phyloP scores from a whole-genome alignment of 176 grass and related monocot species.

The Otatea glauca region DNA sequence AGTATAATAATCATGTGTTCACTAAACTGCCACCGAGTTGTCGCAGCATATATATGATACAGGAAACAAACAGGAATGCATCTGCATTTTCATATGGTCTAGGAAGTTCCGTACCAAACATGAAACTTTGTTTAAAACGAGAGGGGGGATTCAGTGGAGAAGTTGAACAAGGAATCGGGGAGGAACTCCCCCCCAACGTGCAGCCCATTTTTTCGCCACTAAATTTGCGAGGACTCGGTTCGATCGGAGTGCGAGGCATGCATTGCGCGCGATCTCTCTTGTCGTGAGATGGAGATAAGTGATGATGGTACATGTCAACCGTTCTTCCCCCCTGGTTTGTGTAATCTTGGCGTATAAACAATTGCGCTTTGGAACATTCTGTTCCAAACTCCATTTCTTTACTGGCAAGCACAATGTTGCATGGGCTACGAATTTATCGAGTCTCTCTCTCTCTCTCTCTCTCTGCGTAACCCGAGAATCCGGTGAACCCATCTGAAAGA shows the following conservation, averaged over 20 bases:
- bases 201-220: slow-evolving; percentile 30
- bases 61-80: neutral
- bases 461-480: slow-evolving; percentile 34
- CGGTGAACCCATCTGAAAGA: neutral
- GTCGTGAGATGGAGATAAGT: neutral
- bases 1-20: neutral
- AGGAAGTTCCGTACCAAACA: slow-evolving; percentile 22
- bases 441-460: neutral
- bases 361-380: slow-evolving; percentile 37
- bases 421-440: neutral
- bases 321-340: neutral
- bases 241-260: slow-evolving; percentile 28
- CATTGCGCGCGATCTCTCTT: neutral
- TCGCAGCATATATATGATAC: neutral
- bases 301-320: neutral
- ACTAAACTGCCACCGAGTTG: neutral
- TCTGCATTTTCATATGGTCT: slow-evolving; percentile 2
- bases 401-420: slow-evolving; percentile 30
- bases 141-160: neutral
- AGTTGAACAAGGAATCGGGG: slow-evolving; percentile 5
- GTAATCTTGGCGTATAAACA: slow-evolving; percentile 47
- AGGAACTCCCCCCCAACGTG: slow-evolving; percentile 28
- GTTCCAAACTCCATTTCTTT: slow-evolving; percentile 29
- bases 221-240: slow-evolving; percentile 40
- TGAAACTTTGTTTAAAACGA: neutral